Evolutionary conservation across 1,284 basidiomycete genomes (phyloP), one percentile per base, ranked within the genome.

Genomic region (Polyporus tsugae): DNA sequence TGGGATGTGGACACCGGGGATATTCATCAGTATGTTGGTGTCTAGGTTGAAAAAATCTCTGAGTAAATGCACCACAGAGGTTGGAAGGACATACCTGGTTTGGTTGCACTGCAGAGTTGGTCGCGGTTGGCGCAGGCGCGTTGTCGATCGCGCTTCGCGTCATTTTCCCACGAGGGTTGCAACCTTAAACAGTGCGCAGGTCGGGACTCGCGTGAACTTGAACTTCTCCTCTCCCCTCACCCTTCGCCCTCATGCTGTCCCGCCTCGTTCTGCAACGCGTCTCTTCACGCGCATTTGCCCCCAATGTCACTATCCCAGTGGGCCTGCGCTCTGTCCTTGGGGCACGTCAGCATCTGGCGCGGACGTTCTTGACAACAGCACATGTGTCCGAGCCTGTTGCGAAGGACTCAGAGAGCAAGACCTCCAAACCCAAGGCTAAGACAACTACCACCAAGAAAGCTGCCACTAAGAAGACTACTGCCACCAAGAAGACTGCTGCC

Each of bases 301-400:
- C 60, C 4, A 29, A 29, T n/a, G 44, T 44, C 22, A 35, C 49
- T 19, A 19, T 15, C 11, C 9, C 55, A 15, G 64, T 25, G 2
- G 49, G 41, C 11, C 25, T 63, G 29, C 65, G 60, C n/a, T 6
- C 38, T 17, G 46, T 49, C n/a, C 15, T 42, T 17, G 25, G 59
- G 22, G 62, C 65, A 52, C 68, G 63, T 61, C 64, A 68, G 57
- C 68, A 59, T 11, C 52, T 62, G 22, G 63, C 66, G 46, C 68
- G 71, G 49, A 68, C 71, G 22, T 68, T 68, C 64, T 15, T 70
- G 62, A 72, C 66, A 44, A 70, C 66, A 22, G 65, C 68, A 35
- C 57, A 67, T 17, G 64, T 65, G 55, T 53, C 64, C 4, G 35
- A 65, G 13, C 70, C 68, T 10, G 64, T 62, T 7, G 62, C 66